A percentile compares a stretch with the other conserved stretches of the same genome.
Conservation (phyloP, 345 rosid genomes). For the Aethionema arabicum region DNA sequence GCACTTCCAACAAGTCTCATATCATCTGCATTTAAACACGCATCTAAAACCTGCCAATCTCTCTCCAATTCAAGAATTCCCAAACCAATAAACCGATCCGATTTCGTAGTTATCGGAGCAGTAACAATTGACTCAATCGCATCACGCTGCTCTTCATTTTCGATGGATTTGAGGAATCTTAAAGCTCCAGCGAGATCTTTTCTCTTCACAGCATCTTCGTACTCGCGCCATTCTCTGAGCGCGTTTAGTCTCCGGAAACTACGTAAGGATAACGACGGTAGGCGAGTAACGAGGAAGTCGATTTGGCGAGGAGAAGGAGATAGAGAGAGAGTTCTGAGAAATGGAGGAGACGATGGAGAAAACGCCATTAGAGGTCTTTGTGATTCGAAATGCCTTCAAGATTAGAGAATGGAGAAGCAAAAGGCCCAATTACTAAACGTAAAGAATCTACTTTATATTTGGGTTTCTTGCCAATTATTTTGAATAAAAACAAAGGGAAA, state of each 20-base stretch:
- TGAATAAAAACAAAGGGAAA: too few species aligned
- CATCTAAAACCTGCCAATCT: conserved; percentile 84
- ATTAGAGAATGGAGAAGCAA: not conserved
- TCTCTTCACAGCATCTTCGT: conserved; percentile 80
- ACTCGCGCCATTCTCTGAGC: conserved; percentile 73
- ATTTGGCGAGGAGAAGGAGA: conserved; percentile 25
- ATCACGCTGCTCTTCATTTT: conserved; percentile 30
- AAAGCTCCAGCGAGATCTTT: conserved; percentile 88
- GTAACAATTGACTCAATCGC: conserved; percentile 13
- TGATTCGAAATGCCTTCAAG: conserved; percentile 9
- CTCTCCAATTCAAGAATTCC: conserved; percentile 40
- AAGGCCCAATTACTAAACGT: too few species aligned
- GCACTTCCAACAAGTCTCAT: conserved; percentile 81
- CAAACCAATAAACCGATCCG: conserved; percentile 39
- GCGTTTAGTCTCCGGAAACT: conserved; percentile 40
- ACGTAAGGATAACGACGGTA: not conserved
- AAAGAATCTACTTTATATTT: too few species aligned
- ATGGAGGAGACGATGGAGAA: conserved; percentile 23
- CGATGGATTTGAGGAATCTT: conserved; percentile 60
- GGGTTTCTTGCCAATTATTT: too few species aligned
- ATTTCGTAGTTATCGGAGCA: conserved; percentile 24
- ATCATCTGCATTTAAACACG: conserved; percentile 90
- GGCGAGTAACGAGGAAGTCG: conserved; percentile 4
- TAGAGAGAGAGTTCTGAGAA: conserved; percentile 19
- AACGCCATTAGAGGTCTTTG: conserved; percentile 25